Conservation (phyloP, 2,329 filamentous ascomycete species). For the Dothideomycetes sp. region DNA sequence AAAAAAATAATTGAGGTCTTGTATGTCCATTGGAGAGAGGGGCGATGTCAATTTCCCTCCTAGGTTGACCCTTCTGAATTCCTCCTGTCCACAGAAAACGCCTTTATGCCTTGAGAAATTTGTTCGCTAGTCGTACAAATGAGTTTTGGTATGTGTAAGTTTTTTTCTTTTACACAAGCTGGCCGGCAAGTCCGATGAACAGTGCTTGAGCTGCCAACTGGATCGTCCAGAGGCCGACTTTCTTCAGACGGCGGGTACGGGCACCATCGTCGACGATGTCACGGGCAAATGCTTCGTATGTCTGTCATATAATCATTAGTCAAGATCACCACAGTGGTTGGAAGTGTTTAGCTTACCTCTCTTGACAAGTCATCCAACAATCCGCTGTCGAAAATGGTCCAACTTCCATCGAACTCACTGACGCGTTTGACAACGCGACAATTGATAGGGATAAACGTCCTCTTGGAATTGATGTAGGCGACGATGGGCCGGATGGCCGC, state of each 20-base stretch:
- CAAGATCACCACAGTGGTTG: background rate
- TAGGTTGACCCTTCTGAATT: too few relatives aligned
- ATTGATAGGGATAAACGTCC: constrained; percentile 89
- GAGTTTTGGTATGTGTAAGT: too few relatives aligned
- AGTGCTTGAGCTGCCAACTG: constrained; percentile 87
- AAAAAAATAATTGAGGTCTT: too few relatives aligned
- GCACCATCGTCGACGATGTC: constrained; percentile 88
- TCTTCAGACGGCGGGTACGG: constrained; percentile 77
- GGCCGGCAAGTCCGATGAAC: constrained; percentile 89
- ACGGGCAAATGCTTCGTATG: constrained; percentile 85
- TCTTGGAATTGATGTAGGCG: constrained; percentile 92
- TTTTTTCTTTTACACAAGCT: constrained; percentile 49
- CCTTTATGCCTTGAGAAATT: too few relatives aligned
- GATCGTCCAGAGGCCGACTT: constrained; percentile 93
- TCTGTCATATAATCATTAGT: constrained; percentile 36
- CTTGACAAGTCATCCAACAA: constrained; percentile 88
- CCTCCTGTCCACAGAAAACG: too few relatives aligned
- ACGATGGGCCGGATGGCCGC: constrained; percentile 92
- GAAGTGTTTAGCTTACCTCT: constrained; percentile 46
- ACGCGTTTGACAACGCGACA: constrained; percentile 88
- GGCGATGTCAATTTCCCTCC: too few relatives aligned
- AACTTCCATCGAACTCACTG: constrained; percentile 86
- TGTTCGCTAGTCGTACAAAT: too few relatives aligned
- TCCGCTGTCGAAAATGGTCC: constrained; percentile 89
- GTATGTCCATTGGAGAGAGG: too few relatives aligned